These are phyloP conservation scores for Trichoderma aggressivum DNA, from an alignment of 2,329 filamentous ascomycete species.

Conservation along the genomic window DNA sequence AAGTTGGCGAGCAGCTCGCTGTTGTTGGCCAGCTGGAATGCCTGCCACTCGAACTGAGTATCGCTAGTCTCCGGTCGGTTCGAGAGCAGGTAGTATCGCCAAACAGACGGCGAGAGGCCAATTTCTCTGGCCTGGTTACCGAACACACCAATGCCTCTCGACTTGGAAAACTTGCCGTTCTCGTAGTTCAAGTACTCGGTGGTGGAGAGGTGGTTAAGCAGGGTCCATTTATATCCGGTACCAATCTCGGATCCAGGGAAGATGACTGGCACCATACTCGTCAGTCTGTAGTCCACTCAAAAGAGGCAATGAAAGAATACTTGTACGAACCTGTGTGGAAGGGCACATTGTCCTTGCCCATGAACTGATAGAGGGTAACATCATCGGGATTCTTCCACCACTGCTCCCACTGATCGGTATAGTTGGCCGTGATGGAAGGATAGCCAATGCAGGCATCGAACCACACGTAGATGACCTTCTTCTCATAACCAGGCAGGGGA, in stretches of 20 bases:
- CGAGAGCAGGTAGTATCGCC: constrained; percentile 86
- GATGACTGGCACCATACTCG: constrained; percentile 42
- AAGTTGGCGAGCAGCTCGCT: constrained; percentile 77
- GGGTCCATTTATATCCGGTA: constrained; percentile 82
- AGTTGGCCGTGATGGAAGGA: constrained; percentile 88
- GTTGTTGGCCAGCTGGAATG: constrained; percentile 83
- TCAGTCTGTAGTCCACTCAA: not conserved
- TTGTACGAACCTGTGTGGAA: constrained; percentile 61
- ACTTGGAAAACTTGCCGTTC: constrained; percentile 89
- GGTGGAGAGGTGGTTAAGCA: constrained; percentile 81
- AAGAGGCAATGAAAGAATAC: not conserved
- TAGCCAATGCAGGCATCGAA: constrained; percentile 93
- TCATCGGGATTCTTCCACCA: constrained; percentile 93
- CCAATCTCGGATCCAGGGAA: constrained; percentile 87
- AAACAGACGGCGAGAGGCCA: constrained; percentile 80
- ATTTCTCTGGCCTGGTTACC: constrained; percentile 86
- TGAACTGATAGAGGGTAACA: constrained; percentile 88
- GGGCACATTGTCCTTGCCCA: constrained; percentile 72
- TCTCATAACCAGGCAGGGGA: constrained; percentile 48
- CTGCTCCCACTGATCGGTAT: constrained; percentile 83
- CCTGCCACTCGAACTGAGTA: constrained; percentile 84
- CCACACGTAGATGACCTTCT: constrained; percentile 86
- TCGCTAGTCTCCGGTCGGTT: constrained; percentile 82
- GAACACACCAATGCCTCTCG: constrained; percentile 83
- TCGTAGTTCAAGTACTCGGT: constrained; percentile 88